These are phyloP conservation scores for Diophrys appendiculata DNA, from an alignment of 73 alveolate genomes.

Conservation along the genomic window DNA sequence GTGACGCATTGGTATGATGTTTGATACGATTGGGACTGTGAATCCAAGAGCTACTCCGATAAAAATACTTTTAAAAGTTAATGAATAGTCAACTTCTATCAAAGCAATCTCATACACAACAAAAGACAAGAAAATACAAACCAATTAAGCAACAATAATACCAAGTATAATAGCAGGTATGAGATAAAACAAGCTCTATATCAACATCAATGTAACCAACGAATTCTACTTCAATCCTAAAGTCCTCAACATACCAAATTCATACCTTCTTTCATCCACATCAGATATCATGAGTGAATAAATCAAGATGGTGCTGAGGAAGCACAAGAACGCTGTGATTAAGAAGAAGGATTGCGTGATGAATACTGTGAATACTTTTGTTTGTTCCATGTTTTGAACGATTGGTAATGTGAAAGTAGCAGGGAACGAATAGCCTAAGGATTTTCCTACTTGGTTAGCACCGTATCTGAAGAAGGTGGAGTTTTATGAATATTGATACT, in stretches of 20 bases:
- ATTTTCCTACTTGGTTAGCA: not conserved
- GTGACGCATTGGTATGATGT: slow-evolving; percentile 83
- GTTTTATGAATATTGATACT: not conserved
- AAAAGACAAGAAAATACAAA: slow-evolving; percentile 50
- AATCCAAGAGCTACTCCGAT: slow-evolving; percentile 81
- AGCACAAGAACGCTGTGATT: slow-evolving; percentile 77
- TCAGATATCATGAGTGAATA: slow-evolving; percentile 89
- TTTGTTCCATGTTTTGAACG: slow-evolving; percentile 14
- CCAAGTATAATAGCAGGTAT: slow-evolving; percentile 82
- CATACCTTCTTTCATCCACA: slow-evolving; percentile 92
- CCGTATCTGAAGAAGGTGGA: not conserved
- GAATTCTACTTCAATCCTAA: slow-evolving; percentile 82
- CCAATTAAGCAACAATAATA: not conserved
- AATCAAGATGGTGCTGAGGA: slow-evolving; percentile 79
- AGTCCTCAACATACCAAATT: slow-evolving; percentile 93
- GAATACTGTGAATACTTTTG: slow-evolving; percentile 58
- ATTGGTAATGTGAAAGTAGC: slow-evolving; percentile 34
- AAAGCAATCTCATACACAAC: slow-evolving; percentile 57
- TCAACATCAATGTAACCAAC: slow-evolving; percentile 59
- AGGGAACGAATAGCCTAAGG: not conserved
- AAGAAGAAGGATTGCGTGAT: slow-evolving; percentile 71
- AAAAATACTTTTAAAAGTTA: slow-evolving; percentile 36
- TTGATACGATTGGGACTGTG: slow-evolving; percentile 80
- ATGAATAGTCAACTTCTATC: slow-evolving; percentile 28
- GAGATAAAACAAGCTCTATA: slow-evolving; percentile 78